phyloP scores from a whole-genome alignment of 148 eudicot genomes.

The Spergularia bocconei region DNA sequence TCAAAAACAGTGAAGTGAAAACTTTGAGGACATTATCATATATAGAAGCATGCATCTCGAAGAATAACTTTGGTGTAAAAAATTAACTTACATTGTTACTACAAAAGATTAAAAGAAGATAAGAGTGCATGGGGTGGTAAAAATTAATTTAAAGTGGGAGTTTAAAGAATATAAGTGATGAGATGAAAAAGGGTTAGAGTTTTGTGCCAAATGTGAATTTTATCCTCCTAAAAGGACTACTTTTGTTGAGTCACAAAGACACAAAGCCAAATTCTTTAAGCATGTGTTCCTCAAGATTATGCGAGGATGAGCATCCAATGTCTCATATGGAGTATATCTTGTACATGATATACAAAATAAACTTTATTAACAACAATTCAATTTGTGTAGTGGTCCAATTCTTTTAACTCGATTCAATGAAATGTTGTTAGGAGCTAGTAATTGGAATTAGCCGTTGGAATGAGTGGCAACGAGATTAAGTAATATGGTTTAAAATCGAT shows the following conservation, averaged over 20 bases:
- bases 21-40: slow-evolving; percentile 19
- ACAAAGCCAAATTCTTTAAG: slow-evolving; percentile 11
- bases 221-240: slow-evolving; percentile 28
- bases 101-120: not conserved
- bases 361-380: not conserved
- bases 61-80: not conserved
- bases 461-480: not conserved
- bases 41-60: slow-evolving; percentile 21
- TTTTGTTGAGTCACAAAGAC: slow-evolving; percentile 25
- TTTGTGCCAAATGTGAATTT: slow-evolving; percentile 34
- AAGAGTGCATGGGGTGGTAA: slow-evolving; percentile 11
- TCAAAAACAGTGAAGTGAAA: slow-evolving; percentile 17
- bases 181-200: slow-evolving; percentile 40
- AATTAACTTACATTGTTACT: not conserved
- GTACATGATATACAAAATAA: not conserved
- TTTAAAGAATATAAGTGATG: slow-evolving; percentile 34
- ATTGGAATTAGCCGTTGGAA: slow-evolving; percentile 17
- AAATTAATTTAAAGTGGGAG: not conserved
- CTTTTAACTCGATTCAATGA: slow-evolving; percentile 16
- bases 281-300: slow-evolving; percentile 23
- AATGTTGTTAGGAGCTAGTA: not conserved
- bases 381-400: slow-evolving; percentile 8
- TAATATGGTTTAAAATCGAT: too few relatives aligned
- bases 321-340: not conserved
- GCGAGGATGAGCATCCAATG: slow-evolving; percentile 37